These are phyloP conservation scores for Salix purpurea DNA, from an alignment of 345 rosid genomes.

Conservation along the genomic window DNA sequence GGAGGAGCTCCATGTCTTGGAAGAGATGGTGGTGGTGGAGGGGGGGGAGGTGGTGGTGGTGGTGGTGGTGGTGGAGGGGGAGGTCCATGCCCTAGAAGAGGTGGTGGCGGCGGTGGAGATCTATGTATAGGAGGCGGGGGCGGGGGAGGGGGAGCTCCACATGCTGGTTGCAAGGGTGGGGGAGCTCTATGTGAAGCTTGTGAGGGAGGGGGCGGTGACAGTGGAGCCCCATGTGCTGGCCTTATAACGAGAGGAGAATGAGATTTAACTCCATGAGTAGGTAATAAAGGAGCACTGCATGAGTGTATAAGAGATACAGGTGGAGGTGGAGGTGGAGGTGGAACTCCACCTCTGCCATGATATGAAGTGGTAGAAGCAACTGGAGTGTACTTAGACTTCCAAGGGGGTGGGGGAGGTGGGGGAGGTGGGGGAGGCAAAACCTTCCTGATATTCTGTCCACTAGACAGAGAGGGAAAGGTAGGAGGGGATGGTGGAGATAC, in stretches of 20 bases:
- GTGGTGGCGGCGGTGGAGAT: slow-evolving; percentile 29
- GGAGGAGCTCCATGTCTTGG: slow-evolving; percentile 21
- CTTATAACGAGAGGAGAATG: slow-evolving; percentile 24
- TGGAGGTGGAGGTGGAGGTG: slow-evolving; percentile 8
- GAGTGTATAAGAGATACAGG: not conserved
- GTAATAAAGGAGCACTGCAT: not conserved
- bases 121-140: slow-evolving; percentile 17
- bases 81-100: slow-evolving; percentile 17
- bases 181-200: slow-evolving; percentile 1
- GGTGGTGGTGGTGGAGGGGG: slow-evolving; percentile 7
- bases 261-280: not conserved
- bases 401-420: slow-evolving; percentile 9
- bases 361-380: slow-evolving; percentile 1
- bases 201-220: slow-evolving; percentile 18
- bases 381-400: not conserved
- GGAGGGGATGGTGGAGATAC: slow-evolving; percentile 32
- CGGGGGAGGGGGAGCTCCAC: slow-evolving; percentile 19
- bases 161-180: slow-evolving; percentile 23
- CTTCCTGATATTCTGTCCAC: slow-evolving; percentile 28
- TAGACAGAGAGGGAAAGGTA: slow-evolving; percentile 36
- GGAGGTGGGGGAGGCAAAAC: slow-evolving; percentile 32
- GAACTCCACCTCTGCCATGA: not conserved
- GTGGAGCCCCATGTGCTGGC: slow-evolving; percentile 16
- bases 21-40: not conserved
- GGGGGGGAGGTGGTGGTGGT: slow-evolving; percentile 29